phyloP scores from a whole-genome alignment of 805 yeast species.

The Metschnikowia noctiluminum region DNA sequence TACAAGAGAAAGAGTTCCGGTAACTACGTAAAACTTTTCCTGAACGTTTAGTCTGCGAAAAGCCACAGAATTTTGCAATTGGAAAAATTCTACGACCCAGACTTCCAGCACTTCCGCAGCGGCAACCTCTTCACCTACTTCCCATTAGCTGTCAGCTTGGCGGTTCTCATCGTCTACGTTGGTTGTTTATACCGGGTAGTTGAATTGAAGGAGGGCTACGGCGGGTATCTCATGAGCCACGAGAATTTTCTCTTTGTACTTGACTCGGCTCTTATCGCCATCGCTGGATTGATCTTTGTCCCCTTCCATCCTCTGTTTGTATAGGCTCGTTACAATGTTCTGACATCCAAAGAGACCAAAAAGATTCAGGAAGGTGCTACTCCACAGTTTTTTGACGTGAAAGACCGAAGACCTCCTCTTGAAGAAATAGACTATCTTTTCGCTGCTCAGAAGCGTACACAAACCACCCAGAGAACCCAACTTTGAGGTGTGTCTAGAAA shows the following conservation, averaged over 20 bases:
- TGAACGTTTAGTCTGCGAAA: slow-evolving; percentile 23
- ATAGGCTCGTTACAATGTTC: slow-evolving; percentile 25
- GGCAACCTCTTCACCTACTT: slow-evolving; percentile 27
- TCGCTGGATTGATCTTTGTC: slow-evolving; percentile 33
- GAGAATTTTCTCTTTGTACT: slow-evolving; percentile 37
- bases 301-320: slow-evolving; percentile 40
- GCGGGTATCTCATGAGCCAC: slow-evolving; percentile 34
- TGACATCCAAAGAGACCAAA: not conserved
- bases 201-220: slow-evolving; percentile 38
- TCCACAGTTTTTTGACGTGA: no score
- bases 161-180: slow-evolving; percentile 33
- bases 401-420: no score
- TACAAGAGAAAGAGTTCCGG: slow-evolving; percentile 11
- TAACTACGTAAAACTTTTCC: slow-evolving; percentile 22
- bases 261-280: slow-evolving; percentile 37
- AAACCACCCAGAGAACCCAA: no score
- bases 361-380: no score
- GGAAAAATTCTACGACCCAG: slow-evolving; percentile 29
- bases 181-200: slow-evolving; percentile 39
- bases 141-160: slow-evolving; percentile 33
- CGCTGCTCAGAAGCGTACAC: no score
- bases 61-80: slow-evolving; percentile 23
- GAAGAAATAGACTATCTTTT: no score
- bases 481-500: no score
- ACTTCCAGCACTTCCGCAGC: slow-evolving; percentile 22